phyloP scores from a whole-genome alignment of 306 rosid genomes.

The Lathyrus oleraceus region DNA sequence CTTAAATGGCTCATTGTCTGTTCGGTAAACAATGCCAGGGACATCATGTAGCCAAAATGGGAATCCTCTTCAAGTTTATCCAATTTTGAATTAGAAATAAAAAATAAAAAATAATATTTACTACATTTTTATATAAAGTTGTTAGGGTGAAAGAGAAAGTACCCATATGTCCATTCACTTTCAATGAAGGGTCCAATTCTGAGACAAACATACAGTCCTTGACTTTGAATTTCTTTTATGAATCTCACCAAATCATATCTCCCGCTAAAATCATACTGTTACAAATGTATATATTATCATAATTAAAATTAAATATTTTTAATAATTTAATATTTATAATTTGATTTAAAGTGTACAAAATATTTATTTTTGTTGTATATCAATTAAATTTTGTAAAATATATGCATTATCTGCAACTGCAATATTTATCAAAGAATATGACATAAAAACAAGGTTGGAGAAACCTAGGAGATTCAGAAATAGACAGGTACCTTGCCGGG shows the following conservation, averaged over 20 bases:
- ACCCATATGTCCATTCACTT: constrained; percentile 87
- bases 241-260: constrained; percentile 66
- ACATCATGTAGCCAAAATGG: constrained; percentile 89
- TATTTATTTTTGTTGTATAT: too few species aligned
- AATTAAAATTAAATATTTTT: too few species aligned
- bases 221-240: constrained; percentile 68
- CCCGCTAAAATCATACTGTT: constrained; percentile 72
- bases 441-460: neutral
- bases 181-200: constrained; percentile 96
- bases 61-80: constrained; percentile 57
- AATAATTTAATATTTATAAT: too few species aligned
- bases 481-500: constrained; percentile 43
- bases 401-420: too few species aligned
- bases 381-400: too few species aligned
- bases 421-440: too few species aligned
- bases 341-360: too few species aligned
- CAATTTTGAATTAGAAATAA: neutral
- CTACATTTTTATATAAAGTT: neutral
- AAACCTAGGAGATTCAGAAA: neutral
- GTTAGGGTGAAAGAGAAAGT: neutral
- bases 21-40: constrained; percentile 67
- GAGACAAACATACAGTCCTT: constrained; percentile 69
- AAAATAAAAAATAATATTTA: neutral
- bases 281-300: neutral
- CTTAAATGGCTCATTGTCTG: constrained; percentile 82